Evolutionary conservation across 2,329 filamentous ascomycete genomes (phyloP).

Genomic region (Salinomyces thailandicus): DNA sequence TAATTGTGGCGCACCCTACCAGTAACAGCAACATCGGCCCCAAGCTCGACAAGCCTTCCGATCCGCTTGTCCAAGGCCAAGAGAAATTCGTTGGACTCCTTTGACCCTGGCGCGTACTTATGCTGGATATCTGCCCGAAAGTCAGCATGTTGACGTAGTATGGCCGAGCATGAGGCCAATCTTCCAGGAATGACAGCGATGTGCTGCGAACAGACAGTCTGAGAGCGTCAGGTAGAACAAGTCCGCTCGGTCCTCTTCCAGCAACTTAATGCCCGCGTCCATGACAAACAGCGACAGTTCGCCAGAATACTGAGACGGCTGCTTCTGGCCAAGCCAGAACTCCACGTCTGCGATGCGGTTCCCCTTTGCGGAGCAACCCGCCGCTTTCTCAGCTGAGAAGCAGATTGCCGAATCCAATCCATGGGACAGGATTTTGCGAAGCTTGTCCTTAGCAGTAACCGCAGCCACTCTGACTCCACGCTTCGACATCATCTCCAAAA

Average conservation of each 20-base stretch:
- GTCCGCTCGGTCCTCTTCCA: conserved; percentile 31
- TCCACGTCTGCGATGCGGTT: conserved; percentile 30
- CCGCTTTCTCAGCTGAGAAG: conserved; percentile 31
- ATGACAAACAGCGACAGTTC: conserved; percentile 37
- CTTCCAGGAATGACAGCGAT: conserved; percentile 29
- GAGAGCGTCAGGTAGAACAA: conserved; percentile 36
- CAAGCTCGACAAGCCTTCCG: too few relatives aligned
- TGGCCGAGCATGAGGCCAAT: too few relatives aligned
- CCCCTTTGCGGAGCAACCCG: conserved; percentile 22
- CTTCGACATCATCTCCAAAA: too few relatives aligned
- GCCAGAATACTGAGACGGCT: conserved; percentile 34
- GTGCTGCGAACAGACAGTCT: too few relatives aligned
- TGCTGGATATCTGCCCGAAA: too few relatives aligned
- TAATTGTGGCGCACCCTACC: too few relatives aligned
- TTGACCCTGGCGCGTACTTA: too few relatives aligned
- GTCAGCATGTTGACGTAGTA: too few relatives aligned
- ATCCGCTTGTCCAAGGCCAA: too few relatives aligned
- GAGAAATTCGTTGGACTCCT: too few relatives aligned
- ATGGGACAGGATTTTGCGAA: conserved; percentile 32
- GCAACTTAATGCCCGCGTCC: conserved; percentile 34
- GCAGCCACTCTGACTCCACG: conserved; percentile 33
- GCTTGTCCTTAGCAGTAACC: conserved; percentile 37
- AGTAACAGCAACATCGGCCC: too few relatives aligned
- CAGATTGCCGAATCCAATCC: conserved; percentile 29
- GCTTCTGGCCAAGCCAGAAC: conserved; percentile 28